Conservation (phyloP, 306 rosid genomes). For the Dalbergia oliveri region DNA sequence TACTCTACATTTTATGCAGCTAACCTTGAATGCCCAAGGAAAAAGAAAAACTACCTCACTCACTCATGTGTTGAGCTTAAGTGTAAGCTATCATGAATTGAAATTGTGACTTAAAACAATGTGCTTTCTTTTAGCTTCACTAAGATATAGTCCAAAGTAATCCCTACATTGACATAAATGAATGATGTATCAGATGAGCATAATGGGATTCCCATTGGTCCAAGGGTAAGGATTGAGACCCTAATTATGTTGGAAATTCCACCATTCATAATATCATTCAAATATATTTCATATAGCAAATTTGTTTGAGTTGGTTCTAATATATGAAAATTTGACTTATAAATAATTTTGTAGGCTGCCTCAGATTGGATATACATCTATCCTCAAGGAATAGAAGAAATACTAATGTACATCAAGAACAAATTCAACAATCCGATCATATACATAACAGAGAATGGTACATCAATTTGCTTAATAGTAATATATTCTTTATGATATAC, state of each 20-base stretch:
- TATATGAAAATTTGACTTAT: neutral
- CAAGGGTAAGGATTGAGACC: conserved; percentile 38
- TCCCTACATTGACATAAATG: neutral
- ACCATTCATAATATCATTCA: neutral
- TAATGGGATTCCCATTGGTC: conserved; percentile 62
- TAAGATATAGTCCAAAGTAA: neutral
- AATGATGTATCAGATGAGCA: conserved; percentile 47
- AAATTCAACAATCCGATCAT: conserved; percentile 42
- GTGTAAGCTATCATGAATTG: conserved; percentile 31
- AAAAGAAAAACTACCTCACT: conserved; percentile 31
- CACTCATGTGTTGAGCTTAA: conserved; percentile 33
- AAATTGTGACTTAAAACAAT: neutral
- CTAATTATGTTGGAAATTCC: neutral
- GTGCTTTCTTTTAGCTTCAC: neutral
- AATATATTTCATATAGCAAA: neutral
- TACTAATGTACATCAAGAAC: conserved; percentile 25
- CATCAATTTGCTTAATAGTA: neutral
- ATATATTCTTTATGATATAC: neutral
- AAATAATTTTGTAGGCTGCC: conserved; percentile 31
- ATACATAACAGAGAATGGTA: conserved; percentile 50
- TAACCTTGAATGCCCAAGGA: conserved; percentile 31
- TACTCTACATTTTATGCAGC: conserved; percentile 49
- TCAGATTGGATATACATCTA: conserved; percentile 45
- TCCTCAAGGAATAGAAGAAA: conserved; percentile 40
- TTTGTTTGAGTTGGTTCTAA: neutral